These are phyloP conservation scores for Ceratocystis cubensis DNA, from an alignment of 2,329 filamentous ascomycete genomes.

Conservation along the genomic window DNA sequence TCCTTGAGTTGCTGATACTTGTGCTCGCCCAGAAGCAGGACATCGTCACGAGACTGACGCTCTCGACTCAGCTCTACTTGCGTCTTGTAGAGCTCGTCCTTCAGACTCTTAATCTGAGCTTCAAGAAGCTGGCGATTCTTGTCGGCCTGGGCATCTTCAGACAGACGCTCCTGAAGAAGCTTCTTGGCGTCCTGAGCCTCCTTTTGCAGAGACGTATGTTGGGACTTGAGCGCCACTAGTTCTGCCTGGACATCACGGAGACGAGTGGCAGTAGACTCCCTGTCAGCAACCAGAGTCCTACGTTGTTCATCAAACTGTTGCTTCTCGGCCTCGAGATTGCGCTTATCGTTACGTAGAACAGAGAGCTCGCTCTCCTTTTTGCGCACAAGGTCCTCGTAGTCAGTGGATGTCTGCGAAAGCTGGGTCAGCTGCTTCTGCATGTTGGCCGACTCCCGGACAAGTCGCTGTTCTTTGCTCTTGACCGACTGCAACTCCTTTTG, in stretches of 20 bases:
- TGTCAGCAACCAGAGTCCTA: slow-evolving; percentile 55
- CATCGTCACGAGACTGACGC: slow-evolving; percentile 85
- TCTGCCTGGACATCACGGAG: slow-evolving; percentile 81
- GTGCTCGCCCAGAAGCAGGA: slow-evolving; percentile 79
- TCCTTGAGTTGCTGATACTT: slow-evolving; percentile 71
- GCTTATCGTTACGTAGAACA: slow-evolving; percentile 71
- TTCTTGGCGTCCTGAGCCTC: slow-evolving; percentile 82
- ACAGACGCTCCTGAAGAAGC: slow-evolving; percentile 75
- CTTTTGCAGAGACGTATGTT: slow-evolving; percentile 71
- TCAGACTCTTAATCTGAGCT: slow-evolving; percentile 75
- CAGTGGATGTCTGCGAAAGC: slow-evolving; percentile 79
- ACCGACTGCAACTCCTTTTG: slow-evolving; percentile 67
- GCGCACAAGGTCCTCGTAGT: slow-evolving; percentile 86
- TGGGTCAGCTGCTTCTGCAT: slow-evolving; percentile 77
- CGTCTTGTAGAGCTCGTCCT: slow-evolving; percentile 68
- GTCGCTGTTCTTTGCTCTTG: slow-evolving; percentile 61
- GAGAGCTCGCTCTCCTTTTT: slow-evolving; percentile 89
- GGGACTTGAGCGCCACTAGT: slow-evolving; percentile 71
- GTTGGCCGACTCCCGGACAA: slow-evolving; percentile 67
- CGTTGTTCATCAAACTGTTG: slow-evolving; percentile 69
- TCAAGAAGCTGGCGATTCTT: slow-evolving; percentile 74
- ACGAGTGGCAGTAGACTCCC: slow-evolving; percentile 62
- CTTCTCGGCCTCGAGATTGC: slow-evolving; percentile 69
- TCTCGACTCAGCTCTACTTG: slow-evolving; percentile 85
- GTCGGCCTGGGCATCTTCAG: slow-evolving; percentile 74